phyloP scores from a whole-genome alignment of 805 yeast species.

The Wickerhamomyces silvicola region DNA sequence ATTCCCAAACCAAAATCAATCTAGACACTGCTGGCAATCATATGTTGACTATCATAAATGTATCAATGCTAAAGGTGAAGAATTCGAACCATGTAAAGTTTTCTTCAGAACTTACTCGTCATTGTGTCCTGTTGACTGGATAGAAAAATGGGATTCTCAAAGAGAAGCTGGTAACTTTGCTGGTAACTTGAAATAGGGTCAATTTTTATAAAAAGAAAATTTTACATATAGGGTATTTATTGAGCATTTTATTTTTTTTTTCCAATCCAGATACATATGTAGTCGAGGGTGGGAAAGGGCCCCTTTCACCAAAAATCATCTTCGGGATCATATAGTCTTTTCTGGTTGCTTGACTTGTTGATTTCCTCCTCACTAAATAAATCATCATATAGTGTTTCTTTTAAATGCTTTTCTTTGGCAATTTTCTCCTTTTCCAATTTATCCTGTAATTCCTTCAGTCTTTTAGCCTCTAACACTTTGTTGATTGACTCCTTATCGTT shows the following conservation, averaged over 20 bases:
- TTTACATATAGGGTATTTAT: no score
- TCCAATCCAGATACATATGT: no score
- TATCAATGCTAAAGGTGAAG: constrained; percentile 95
- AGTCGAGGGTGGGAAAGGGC: no score
- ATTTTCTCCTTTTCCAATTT: constrained; percentile 30
- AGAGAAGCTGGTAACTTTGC: constrained; percentile 58
- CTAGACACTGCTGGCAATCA: constrained; percentile 97
- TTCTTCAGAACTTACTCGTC: constrained; percentile 88
- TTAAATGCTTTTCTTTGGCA: constrained; percentile 33
- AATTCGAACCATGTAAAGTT: constrained; percentile 94
- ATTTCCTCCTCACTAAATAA: constrained; percentile 41
- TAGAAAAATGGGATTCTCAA: constrained; percentile 84
- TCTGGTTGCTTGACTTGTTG: constrained; percentile 38
- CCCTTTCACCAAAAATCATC: constrained; percentile 50
- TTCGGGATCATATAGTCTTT: constrained; percentile 46
- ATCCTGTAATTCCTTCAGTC: constrained; percentile 20
- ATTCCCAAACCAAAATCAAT: constrained; percentile 96
- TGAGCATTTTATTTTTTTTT: no score
- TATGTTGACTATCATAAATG: constrained; percentile 98
- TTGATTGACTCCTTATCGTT: constrained; percentile 29
- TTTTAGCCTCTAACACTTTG: constrained; percentile 18
- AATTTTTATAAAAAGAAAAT: no score
- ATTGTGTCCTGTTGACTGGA: constrained; percentile 80
- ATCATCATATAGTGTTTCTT: constrained; percentile 41
- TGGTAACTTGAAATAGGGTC: constrained; percentile 34